These are phyloP conservation scores for Cenchrus purpureus DNA, from an alignment of 176 grass and related monocot genomes.

Conservation along the genomic window DNA sequence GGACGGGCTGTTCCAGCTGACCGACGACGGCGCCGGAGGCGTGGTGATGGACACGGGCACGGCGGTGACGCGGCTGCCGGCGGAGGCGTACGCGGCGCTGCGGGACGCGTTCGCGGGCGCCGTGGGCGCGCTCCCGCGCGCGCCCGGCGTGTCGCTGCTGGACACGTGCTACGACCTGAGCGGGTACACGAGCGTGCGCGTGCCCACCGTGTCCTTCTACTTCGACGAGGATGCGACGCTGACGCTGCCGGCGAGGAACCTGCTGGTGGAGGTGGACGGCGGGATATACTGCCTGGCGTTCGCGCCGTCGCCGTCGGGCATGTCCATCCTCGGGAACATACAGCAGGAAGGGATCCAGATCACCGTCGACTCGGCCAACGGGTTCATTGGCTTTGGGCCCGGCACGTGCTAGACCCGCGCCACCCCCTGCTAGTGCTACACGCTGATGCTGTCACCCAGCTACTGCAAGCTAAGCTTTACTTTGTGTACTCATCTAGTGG, in stretches of 20 bases:
- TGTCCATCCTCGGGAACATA: constrained; percentile 87
- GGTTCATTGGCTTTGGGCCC: constrained; percentile 85
- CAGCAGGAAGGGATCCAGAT: constrained; percentile 93
- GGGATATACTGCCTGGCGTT: constrained; percentile 87
- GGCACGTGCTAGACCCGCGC: constrained; percentile 56
- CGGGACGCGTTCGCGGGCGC: constrained; percentile 58
- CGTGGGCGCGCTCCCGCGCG: constrained; percentile 55
- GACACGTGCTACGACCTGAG: constrained; percentile 91
- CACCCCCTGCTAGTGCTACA: not conserved
- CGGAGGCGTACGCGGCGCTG: constrained; percentile 64
- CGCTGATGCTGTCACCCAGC: not conserved
- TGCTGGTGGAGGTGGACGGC: constrained; percentile 71
- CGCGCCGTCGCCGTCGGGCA: constrained; percentile 60
- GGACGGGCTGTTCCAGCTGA: constrained; percentile 70
- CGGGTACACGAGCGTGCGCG: constrained; percentile 81
- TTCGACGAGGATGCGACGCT: constrained; percentile 64
- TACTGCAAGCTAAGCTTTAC: not conserved
- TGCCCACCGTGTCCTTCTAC: constrained; percentile 90
- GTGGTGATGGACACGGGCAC: constrained; percentile 96
- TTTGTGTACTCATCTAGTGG: not conserved
- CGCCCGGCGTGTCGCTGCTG: constrained; percentile 63
- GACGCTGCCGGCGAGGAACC: constrained; percentile 86
- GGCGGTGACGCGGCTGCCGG: constrained; percentile 68
- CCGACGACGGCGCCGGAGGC: constrained; percentile 71
- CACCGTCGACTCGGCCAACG: constrained; percentile 75